These are phyloP conservation scores for Fomitopsis schrenkii DNA, from an alignment of 1,284 basidiomycete species.

Conservation along the genomic window DNA sequence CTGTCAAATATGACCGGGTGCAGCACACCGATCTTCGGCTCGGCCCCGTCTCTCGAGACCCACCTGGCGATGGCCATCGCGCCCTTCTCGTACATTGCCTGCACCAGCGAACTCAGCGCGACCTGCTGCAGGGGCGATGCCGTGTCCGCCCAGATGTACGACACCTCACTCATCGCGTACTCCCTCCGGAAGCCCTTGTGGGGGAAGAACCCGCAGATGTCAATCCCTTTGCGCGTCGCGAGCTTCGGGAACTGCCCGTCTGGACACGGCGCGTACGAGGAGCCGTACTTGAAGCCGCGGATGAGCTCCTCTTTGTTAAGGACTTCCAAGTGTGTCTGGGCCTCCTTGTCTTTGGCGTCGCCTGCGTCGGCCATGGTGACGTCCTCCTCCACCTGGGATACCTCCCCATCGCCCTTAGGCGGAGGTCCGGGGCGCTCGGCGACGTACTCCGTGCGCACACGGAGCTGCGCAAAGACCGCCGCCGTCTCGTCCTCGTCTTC, in stretches of 20 bases:
- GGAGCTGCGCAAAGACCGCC: slow-evolving; percentile 13
- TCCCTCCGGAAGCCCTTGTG: slow-evolving; percentile 71
- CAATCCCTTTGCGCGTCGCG: slow-evolving; percentile 77
- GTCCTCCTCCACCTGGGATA: slow-evolving; percentile 23
- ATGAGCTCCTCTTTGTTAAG: slow-evolving; percentile 75
- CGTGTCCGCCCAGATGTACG: slow-evolving; percentile 83
- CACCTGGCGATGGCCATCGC: slow-evolving; percentile 75
- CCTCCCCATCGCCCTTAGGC: slow-evolving; percentile 14
- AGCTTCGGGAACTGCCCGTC: slow-evolving; percentile 75
- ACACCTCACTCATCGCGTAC: slow-evolving; percentile 81
- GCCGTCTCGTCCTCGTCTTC: slow-evolving; percentile 24
- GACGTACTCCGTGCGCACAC: slow-evolving; percentile 7
- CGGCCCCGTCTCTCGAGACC: slow-evolving; percentile 68
- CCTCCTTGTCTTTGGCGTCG: slow-evolving; percentile 7
- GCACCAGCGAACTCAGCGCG: slow-evolving; percentile 80
- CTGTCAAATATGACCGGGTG: slow-evolving; percentile 58
- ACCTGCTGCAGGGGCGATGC: slow-evolving; percentile 71
- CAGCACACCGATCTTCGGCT: slow-evolving; percentile 84
- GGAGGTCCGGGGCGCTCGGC: slow-evolving; percentile 18
- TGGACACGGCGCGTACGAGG: slow-evolving; percentile 82
- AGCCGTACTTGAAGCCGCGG: slow-evolving; percentile 90
- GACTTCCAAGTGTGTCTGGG: slow-evolving; percentile 34
- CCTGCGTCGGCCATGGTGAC: neutral
- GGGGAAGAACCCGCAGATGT: slow-evolving; percentile 84
- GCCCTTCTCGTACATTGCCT: slow-evolving; percentile 59